Evolutionary conservation across 208 protist species (phyloP).

Genomic region (Leishmania martiniquensis): DNA sequence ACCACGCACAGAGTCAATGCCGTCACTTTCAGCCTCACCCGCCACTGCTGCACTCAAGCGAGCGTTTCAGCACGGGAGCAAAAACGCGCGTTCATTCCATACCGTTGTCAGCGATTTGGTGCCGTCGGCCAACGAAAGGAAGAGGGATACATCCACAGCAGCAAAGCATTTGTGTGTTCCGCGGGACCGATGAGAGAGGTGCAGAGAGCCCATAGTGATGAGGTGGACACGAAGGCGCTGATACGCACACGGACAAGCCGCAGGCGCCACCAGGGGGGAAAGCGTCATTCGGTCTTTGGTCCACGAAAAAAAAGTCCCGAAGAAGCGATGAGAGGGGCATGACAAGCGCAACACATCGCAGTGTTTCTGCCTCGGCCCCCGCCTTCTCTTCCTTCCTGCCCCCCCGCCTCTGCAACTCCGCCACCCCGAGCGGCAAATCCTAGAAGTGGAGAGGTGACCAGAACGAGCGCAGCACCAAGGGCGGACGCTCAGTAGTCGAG

Average conservation of each 20-base stretch:
- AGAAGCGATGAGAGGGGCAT: neutral
- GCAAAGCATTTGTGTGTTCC: neutral
- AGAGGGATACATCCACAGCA: neutral
- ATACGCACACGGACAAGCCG: neutral
- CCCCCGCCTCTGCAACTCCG: neutral
- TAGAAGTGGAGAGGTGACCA: neutral
- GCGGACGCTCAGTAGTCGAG: neutral
- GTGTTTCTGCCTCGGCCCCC: neutral
- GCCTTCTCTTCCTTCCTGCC: neutral
- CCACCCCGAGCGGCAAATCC: neutral
- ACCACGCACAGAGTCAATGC: neutral
- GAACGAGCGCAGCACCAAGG: neutral
- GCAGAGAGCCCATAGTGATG: neutral
- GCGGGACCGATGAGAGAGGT: neutral
- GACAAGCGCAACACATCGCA: neutral
- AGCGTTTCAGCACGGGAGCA: neutral
- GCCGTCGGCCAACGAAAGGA: too few species aligned
- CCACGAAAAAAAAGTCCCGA: neutral
- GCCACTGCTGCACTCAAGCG: neutral
- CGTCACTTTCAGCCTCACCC: neutral
- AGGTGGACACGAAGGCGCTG: neutral
- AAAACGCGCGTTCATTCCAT: too few species aligned
- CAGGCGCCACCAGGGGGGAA: neutral
- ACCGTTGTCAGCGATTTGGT: too few species aligned
- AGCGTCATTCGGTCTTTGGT: neutral